These are phyloP conservation scores for Naganishia cerealis DNA, from an alignment of 1,284 basidiomycete genomes.

Conservation along the genomic window DNA sequence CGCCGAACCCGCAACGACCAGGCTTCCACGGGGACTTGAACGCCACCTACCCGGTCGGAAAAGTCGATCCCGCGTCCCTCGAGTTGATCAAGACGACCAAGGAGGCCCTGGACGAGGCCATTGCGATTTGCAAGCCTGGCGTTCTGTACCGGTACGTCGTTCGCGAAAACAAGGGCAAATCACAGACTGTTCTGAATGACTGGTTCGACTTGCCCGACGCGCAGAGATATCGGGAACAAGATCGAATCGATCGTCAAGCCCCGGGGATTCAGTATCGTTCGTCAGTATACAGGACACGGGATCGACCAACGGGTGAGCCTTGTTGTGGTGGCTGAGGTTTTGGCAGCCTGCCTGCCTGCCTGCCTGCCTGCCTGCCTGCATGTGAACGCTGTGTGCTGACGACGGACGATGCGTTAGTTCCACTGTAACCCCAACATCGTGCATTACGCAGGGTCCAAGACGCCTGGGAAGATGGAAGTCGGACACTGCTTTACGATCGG, in stretches of 20 bases:
- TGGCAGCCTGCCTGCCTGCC: too few species aligned
- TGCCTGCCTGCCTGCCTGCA: too few species aligned
- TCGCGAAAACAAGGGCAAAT: too few species aligned
- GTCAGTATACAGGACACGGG: constrained; percentile 87
- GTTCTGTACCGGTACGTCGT: constrained; percentile 79
- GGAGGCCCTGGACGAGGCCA: constrained; percentile 78
- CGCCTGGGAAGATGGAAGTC: constrained; percentile 55
- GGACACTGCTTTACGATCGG: constrained; percentile 56
- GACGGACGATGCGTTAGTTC: constrained; percentile 41
- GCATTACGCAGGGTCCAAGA: constrained; percentile 55
- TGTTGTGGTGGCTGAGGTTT: background rate
- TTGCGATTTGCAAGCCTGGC: constrained; percentile 85
- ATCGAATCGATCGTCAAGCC: constrained; percentile 76
- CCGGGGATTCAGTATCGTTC: constrained; percentile 77
- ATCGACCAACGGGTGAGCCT: constrained; percentile 73
- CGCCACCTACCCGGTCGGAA: constrained; percentile 79
- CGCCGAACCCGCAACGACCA: constrained; percentile 40
- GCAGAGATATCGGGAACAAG: constrained; percentile 55
- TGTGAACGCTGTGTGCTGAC: constrained; percentile 2
- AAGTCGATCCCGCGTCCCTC: constrained; percentile 75
- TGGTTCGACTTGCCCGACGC: too few species aligned
- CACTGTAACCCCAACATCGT: constrained; percentile 54
- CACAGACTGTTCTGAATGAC: too few species aligned
- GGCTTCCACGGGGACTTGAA: constrained; percentile 90
- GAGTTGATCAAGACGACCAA: constrained; percentile 79